These are phyloP conservation scores for Paecilomyces fulvus DNA, from an alignment of 2,329 filamentous ascomycete genomes.

Conservation along the genomic window DNA sequence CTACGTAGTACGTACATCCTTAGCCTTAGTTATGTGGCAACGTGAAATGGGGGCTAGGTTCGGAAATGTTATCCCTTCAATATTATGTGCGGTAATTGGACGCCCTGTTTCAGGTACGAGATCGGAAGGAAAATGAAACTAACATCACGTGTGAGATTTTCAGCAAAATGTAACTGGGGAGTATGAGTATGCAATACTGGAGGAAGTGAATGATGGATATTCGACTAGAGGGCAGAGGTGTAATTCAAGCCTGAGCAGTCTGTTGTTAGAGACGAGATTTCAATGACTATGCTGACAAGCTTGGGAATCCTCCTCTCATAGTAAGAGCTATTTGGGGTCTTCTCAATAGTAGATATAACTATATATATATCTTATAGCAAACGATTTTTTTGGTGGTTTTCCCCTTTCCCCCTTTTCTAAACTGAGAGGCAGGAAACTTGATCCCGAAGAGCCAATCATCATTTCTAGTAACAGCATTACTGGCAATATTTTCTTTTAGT, in stretches of 20 bases:
- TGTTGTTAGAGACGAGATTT: no score
- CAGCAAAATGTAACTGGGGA: no score
- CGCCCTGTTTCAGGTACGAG: not conserved
- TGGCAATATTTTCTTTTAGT: not conserved
- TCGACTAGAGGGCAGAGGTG: no score
- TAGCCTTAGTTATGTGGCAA: not conserved
- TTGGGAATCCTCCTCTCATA: no score
- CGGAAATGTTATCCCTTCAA: not conserved
- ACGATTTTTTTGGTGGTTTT: not conserved
- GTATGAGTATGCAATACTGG: no score
- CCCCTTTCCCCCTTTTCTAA: not conserved
- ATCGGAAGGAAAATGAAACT: not conserved
- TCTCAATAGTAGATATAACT: not conserved
- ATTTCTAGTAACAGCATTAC: not conserved
- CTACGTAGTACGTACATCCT: no score
- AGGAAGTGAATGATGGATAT: no score
- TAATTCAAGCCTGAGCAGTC: no score
- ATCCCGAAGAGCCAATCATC: not conserved
- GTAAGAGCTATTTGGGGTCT: not conserved
- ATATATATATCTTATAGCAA: not conserved
- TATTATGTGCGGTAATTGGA: not conserved
- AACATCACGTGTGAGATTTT: no score
- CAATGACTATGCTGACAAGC: no score
- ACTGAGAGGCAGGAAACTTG: not conserved
- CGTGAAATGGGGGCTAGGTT: not conserved